Percentiles rank a stretch among this genome's conserved stretches.
These are phyloP conservation scores for Conticribra guillardii DNA, from an alignment of 108 stramenopile genomes.

Conservation along the genomic window DNA sequence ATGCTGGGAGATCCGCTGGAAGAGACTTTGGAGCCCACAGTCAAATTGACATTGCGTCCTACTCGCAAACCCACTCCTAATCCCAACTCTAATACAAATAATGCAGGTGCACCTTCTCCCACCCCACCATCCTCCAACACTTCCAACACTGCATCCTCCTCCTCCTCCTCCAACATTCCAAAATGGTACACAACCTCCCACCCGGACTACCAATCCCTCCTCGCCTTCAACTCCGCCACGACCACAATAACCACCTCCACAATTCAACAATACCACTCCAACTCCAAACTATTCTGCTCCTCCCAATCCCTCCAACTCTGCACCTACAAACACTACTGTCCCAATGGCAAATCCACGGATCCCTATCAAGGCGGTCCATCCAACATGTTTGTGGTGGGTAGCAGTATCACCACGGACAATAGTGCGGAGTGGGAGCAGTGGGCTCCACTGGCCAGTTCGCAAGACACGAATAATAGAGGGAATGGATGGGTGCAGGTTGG, in stretches of 20 bases:
- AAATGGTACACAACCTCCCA: constrained; percentile 24
- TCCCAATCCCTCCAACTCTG: constrained; percentile 3
- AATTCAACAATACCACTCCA: neutral
- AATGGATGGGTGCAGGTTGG: constrained; percentile 22
- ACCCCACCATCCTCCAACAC: too few species aligned
- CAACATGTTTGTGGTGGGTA: neutral
- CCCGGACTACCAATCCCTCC: neutral
- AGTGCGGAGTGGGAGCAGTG: constrained; percentile 29
- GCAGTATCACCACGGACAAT: too few species aligned
- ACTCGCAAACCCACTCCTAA: neutral
- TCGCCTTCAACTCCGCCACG: neutral
- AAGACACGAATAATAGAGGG: neutral
- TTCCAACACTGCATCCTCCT: neutral
- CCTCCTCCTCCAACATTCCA: neutral
- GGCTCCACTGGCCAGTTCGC: neutral
- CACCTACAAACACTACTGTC: constrained; percentile 12
- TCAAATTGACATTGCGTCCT: neutral
- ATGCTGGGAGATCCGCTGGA: constrained; percentile 1
- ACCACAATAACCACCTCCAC: neutral
- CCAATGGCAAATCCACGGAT: neutral
- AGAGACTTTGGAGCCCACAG: neutral
- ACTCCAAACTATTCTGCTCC: constrained; percentile 1
- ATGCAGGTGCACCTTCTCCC: too few species aligned
- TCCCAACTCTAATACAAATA: neutral
- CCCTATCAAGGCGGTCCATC: constrained; percentile 7